Base-by-base conservation (phyloP, 352 stramenopile genomes). In the Phytophthora colocasiae region DNA sequence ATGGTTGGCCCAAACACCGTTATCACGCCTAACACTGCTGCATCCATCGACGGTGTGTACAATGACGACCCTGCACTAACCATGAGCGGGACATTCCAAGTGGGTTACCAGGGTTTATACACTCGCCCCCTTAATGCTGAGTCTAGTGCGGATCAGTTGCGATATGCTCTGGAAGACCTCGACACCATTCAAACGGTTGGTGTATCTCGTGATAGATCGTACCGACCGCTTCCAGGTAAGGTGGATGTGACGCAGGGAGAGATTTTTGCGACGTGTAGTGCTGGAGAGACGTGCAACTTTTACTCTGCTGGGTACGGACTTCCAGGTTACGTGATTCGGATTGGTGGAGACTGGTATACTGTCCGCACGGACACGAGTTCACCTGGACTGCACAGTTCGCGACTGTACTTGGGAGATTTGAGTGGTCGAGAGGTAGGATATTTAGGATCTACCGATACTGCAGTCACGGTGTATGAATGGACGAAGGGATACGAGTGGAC, bases 31-130 rank as follows among this genome's bases (percentile, higher is more conserved):
- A 83, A 80, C 41, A 48, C 57, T 0, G 66, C 22, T 0, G 66
- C 80, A 6, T 90, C 66, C 0, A 85, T 91, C 46, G 64, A 89
- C 29, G 84, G 86, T 0, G 66, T 93, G 2, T 93, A 88, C 63
- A 78, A 73, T 22, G 75, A 84, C 29, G 54, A 76, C 0, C 55
- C 63, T 6, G 59, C 60, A 0, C 71, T 81, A 6, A 79, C 67
- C 43, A 93, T 95, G 83, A 95, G 86, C 29, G 85, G 87, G 1
- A 95, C 85, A 15, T 93, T 93, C 63, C 84, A 92, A 58, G 64
- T 95, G 7, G 83, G 84, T 0, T 93, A 92, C 62, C 72, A 77
- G 12, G 79, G 69, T 26, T 66, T 70, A 32, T 92, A 80, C 45
- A 95, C 85, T 0, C 78, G 77, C 0, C 71, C 82, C 0, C 48